Evolutionary conservation across 148 eudicot genomes (phyloP).

Genomic region (Rhododendron henanense): DNA sequence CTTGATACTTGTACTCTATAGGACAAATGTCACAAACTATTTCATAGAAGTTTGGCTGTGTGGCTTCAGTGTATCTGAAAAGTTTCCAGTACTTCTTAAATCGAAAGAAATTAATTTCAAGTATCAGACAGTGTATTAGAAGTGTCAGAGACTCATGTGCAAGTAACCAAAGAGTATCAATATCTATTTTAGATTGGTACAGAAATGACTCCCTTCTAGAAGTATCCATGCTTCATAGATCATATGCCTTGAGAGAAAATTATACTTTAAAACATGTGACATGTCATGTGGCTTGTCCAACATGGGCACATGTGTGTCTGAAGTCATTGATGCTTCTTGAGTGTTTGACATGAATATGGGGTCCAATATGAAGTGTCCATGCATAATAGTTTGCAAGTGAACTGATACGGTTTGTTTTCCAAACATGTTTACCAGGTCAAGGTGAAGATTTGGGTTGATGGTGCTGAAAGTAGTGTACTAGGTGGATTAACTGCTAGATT

Average conservation of each 20-base stretch:
- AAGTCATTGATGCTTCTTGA: not conserved
- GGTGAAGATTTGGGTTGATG: constrained; percentile 66
- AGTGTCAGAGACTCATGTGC: not conserved
- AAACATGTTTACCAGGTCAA: constrained; percentile 43
- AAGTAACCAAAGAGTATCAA: not conserved
- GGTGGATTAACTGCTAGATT: constrained; percentile 60
- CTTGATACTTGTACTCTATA: not conserved
- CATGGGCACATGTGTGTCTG: not conserved
- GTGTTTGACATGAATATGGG: not conserved
- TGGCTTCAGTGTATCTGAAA: not conserved
- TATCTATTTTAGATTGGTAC: not conserved
- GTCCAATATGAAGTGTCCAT: not conserved
- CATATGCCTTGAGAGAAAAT: not conserved
- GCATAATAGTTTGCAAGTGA: not conserved
- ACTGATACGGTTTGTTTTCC: not conserved
- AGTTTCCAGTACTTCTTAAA: not conserved
- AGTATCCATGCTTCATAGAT: not conserved
- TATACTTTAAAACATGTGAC: not conserved
- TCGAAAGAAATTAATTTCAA: not conserved
- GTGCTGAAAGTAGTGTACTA: constrained; percentile 39
- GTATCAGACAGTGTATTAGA: not conserved
- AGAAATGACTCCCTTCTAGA: not conserved
- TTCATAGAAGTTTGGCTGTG: not conserved
- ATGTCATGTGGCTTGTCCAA: not conserved
- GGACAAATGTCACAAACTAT: not conserved